Evolutionary conservation across 2,329 filamentous ascomycete genomes (phyloP).

Genomic region (Diaporthe amygdali): DNA sequence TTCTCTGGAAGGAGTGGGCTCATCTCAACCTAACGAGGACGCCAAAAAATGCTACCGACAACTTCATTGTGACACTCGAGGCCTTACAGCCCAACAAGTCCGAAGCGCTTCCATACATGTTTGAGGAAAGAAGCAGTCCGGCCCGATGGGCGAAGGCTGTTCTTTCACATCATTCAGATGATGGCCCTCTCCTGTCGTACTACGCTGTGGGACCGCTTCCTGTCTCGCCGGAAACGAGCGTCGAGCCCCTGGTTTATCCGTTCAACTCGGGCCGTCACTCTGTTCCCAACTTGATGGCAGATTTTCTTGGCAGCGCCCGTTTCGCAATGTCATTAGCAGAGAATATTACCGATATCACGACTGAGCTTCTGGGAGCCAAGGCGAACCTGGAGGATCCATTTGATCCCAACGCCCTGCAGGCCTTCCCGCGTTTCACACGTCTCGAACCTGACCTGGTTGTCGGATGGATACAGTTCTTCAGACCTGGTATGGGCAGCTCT

Average conservation of each 20-base stretch:
- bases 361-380: constrained; percentile 41
- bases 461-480: constrained; percentile 47
- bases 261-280: constrained; percentile 48
- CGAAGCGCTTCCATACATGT: constrained; percentile 48
- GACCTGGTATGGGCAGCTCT: constrained; percentile 44
- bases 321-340: constrained; percentile 40
- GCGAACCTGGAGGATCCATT: constrained; percentile 37
- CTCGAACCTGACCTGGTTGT: constrained; percentile 46
- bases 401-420: constrained; percentile 38
- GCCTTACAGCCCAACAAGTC: constrained; percentile 54
- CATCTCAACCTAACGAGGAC: constrained; percentile 51
- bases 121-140: constrained; percentile 40
- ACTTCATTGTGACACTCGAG: constrained; percentile 52
- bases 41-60: constrained; percentile 46
- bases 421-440: constrained; percentile 39
- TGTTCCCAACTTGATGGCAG: constrained; percentile 41
- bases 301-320: constrained; percentile 36
- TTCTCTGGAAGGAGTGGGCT: constrained; percentile 43
- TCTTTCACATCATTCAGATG: constrained; percentile 49
- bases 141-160: constrained; percentile 50
- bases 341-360: constrained; percentile 45
- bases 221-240: constrained; percentile 40
- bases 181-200: constrained; percentile 49
- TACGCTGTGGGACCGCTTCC: constrained; percentile 57
- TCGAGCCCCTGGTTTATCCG: constrained; percentile 46